These are phyloP conservation scores for Ceratobasidium theobromae DNA, from an alignment of 1,284 basidiomycete genomes.

Conservation along the genomic window DNA sequence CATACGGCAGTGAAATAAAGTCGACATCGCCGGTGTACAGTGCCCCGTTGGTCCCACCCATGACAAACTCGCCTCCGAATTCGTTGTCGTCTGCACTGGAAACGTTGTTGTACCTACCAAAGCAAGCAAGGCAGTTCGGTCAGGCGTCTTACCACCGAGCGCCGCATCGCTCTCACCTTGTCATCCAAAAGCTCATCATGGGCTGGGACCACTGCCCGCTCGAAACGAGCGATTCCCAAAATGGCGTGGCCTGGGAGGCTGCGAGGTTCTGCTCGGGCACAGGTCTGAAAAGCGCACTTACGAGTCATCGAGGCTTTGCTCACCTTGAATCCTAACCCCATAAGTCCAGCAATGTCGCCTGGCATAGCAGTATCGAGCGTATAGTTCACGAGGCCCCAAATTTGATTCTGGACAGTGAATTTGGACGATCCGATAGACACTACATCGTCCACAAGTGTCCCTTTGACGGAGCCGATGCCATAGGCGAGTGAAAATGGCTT, in stretches of 20 bases:
- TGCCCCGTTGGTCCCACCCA: constrained; percentile 69
- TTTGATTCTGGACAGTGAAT: constrained; percentile 68
- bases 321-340: constrained; percentile 29
- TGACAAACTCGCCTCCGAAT: constrained; percentile 76
- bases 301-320: background rate
- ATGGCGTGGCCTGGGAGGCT: constrained; percentile 41
- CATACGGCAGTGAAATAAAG: constrained; percentile 47
- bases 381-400: constrained; percentile 27
- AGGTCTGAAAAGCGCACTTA: background rate
- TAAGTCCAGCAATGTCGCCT: constrained; percentile 22
- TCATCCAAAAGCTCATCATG: constrained; percentile 76
- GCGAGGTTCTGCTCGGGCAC: constrained; percentile 45
- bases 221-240: constrained; percentile 33
- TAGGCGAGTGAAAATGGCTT: constrained; percentile 73
- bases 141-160: background rate
- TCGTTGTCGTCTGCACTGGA: constrained; percentile 53
- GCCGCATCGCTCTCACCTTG: constrained; percentile 55
- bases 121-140: background rate
- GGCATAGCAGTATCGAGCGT: constrained; percentile 9
- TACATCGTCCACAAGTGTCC: constrained; percentile 66
- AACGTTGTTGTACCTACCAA: constrained; percentile 58
- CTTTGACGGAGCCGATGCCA: constrained; percentile 75
- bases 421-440: constrained; percentile 65
- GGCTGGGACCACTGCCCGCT: constrained; percentile 31
- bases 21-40: constrained; percentile 80